Percentiles rank a stretch among this genome's conserved stretches.
These are phyloP conservation scores for Piloderma croceum DNA, from an alignment of 768 basidiomycete species.

Conservation along the genomic window DNA sequence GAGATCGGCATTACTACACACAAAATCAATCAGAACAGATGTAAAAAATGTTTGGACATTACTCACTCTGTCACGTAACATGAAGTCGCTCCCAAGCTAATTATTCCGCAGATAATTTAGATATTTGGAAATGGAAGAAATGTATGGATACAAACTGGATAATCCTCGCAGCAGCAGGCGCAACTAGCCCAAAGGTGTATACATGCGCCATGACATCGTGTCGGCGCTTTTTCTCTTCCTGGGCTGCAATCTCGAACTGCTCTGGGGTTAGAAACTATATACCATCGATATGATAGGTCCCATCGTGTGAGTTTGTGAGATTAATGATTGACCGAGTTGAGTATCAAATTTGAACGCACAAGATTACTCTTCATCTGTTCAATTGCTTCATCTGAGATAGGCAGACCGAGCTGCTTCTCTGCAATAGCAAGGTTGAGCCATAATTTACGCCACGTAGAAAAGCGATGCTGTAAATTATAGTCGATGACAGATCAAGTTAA, in stretches of 20 bases:
- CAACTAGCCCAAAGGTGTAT: constrained; percentile 91
- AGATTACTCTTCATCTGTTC: constrained; percentile 93
- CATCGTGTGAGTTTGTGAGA: too few relatives aligned
- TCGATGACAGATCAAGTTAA: not conserved
- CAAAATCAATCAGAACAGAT: constrained; percentile 4
- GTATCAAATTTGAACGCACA: too few relatives aligned
- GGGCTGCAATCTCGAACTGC: constrained; percentile 88
- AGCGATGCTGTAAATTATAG: constrained; percentile 64
- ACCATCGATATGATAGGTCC: too few relatives aligned
- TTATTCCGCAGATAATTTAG: constrained; percentile 7
- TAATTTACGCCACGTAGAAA: constrained; percentile 89
- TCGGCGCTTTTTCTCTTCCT: constrained; percentile 93
- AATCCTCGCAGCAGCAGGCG: constrained; percentile 92
- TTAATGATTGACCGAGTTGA: too few relatives aligned
- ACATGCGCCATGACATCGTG: constrained; percentile 99
- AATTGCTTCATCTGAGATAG: constrained; percentile 86
- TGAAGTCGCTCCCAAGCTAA: constrained; percentile 89
- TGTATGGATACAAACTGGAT: constrained; percentile 65
- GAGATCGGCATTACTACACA: constrained; percentile 86
- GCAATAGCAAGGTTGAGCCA: constrained; percentile 97
- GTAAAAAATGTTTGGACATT: not conserved
- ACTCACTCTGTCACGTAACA: constrained; percentile 98
- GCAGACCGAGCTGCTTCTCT: constrained; percentile 91
- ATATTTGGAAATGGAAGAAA: not conserved
- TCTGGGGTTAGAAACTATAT: constrained; percentile 71